These are phyloP conservation scores for Fraxinus anomala DNA, from an alignment of 257 asterid species.

Conservation along the genomic window DNA sequence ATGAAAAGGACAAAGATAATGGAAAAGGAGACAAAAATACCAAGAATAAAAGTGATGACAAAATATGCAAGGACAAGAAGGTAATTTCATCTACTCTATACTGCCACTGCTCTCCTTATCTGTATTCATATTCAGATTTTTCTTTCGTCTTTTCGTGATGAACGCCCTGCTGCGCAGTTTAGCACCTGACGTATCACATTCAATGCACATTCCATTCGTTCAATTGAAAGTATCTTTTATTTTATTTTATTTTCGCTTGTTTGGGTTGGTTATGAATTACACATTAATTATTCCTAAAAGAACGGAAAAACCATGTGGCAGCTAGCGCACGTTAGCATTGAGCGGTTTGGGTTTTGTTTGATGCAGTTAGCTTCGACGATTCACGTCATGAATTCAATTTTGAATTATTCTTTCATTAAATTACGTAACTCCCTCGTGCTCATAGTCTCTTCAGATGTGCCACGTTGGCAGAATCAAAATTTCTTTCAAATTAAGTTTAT, in stretches of 20 bases:
- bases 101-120: conserved; percentile 4
- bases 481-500: neutral
- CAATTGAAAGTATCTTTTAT: neutral
- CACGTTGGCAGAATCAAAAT: neutral
- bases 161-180: conserved; percentile 17
- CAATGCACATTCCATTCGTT: neutral
- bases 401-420: neutral
- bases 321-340: conserved; percentile 19
- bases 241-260: neutral
- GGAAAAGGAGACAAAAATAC: conserved; percentile 35
- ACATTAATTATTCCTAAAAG: neutral
- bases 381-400: conserved; percentile 11
- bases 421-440: neutral
- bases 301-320: conserved; percentile 21
- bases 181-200: neutral
- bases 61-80: conserved; percentile 36
- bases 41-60: conserved; percentile 24
- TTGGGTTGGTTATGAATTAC: neutral
- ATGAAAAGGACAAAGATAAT: conserved; percentile 33
- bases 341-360: neutral
- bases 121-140: conserved; percentile 19
- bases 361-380: conserved; percentile 19
- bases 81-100: conserved; percentile 17
- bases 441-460: neutral
- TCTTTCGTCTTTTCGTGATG: conserved; percentile 12